phyloP scores from a whole-genome alignment of 2,329 filamentous ascomycete species.

The Apiospora phragmitis region DNA sequence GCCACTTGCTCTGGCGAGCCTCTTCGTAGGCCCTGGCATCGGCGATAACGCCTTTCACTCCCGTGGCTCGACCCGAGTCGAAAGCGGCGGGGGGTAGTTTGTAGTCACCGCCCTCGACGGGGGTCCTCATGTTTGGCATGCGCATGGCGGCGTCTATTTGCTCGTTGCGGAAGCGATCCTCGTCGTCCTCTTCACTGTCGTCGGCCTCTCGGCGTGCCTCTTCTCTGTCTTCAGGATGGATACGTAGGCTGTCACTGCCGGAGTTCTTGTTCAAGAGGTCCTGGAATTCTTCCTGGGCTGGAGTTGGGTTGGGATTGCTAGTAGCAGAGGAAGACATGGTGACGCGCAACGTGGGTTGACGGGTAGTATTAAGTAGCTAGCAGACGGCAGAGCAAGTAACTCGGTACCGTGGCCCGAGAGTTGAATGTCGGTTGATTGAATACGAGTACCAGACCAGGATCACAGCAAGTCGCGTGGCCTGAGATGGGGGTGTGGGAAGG shows the following conservation, averaged over 20 bases:
- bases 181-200: slow-evolving; percentile 50
- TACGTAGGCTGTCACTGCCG: slow-evolving; percentile 35
- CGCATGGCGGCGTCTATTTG: slow-evolving; percentile 67
- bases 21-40: slow-evolving; percentile 77
- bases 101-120: slow-evolving; percentile 47
- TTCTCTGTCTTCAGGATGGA: slow-evolving; percentile 62
- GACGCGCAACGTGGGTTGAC: slow-evolving; percentile 12
- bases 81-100: slow-evolving; percentile 63
- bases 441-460: slow-evolving; percentile 1
- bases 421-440: slow-evolving; percentile 3
- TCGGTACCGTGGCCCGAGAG: slow-evolving; percentile 1
- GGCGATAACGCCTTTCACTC: slow-evolving; percentile 84
- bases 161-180: slow-evolving; percentile 52
- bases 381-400: slow-evolving; percentile 2
- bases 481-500: slow-evolving; percentile 7
- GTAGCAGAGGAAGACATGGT: slow-evolving; percentile 45
- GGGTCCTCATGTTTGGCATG: slow-evolving; percentile 54
- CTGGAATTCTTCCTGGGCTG: slow-evolving; percentile 69
- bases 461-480: slow-evolving; percentile 6
- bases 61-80: slow-evolving; percentile 71
- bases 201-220: slow-evolving; percentile 41
- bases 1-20: slow-evolving; percentile 59
- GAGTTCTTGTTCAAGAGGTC: slow-evolving; percentile 60
- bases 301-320: slow-evolving; percentile 43
- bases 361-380: slow-evolving; percentile 20